Base-by-base conservation (phyloP, 257 asterid species). In the Rehmannia glutinosa region DNA sequence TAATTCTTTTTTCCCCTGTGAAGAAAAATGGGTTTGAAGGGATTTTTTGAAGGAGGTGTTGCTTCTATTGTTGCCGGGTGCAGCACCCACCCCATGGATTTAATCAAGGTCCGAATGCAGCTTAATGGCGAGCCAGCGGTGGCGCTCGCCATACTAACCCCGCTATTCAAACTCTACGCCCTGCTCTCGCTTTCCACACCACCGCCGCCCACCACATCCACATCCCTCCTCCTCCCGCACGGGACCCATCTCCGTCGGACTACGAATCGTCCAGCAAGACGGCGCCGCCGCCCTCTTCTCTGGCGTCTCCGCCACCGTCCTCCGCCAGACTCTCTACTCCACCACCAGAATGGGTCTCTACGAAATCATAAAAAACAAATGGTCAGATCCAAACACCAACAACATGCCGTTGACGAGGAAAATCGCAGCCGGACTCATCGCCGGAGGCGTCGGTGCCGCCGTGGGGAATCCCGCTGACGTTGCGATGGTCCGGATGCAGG, bases 401-500 rank as follows among this genome's bases (percentile, higher is more conserved):
- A n/a, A n/a, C n/a, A n/a, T n/a, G n/a, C n/a, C n/a, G n/a, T n/a
- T n/a, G n/a, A n/a, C 72, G 7, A 69, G 72, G 1, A 84, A 87
- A 52, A 75, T 84, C 24, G 60, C 76, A 0, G 91, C 91, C 16
- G 95, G 95, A 0, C 71, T 84, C 10, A 30, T 87, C 2, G 87
- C 95, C 32, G 91, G 95, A 0, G 91, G 76, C 1, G 61, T 87
- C 9, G 95, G 95, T 17, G 95, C 91, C 19, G 87, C 91, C 3
- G 91, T 87, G 8, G 91, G 95, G 4, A 84, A 87, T 77, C 95
- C 95, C 0, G 95, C 95, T 0, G 95, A 87, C n/a, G n/a, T n/a
- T n/a, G n/a, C n/a, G n/a, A n/a, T n/a, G n/a, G n/a, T n/a, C n/a
- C n/a, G n/a, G n/a, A 87, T 87, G 95, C 91, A 87, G 68, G 95